Base-by-base conservation (phyloP, 768 basidiomycete genomes). In the Mycena crocata region DNA sequence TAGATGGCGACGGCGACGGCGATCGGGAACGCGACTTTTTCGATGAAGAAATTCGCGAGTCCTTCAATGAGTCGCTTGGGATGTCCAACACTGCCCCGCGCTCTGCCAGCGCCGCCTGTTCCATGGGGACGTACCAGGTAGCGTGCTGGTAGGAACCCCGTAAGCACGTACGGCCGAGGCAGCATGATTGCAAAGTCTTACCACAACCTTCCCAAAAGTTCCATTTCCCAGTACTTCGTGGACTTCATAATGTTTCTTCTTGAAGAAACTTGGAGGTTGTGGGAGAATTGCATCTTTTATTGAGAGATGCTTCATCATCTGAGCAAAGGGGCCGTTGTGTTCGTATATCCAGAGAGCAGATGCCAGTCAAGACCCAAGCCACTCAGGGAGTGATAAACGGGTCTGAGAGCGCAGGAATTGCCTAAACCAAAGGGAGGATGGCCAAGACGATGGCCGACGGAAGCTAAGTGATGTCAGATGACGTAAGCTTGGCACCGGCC, bases 141-240 rank as follows among this genome's bases (percentile, higher is more conserved):
- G 92, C 91, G 76, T 81, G 83, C 92, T 93, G 42, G n/a, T n/a
- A n/a, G n/a, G n/a, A n/a, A n/a, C n/a, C n/a, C n/a, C n/a, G n/a
- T n/a, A n/a, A 8, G 9, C 21, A 8, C 44, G 23, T 6, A 10
- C n/a, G 40, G 40, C 10, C 44, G 21, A 42, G 9, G n/a, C 15
- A 42, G 40, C 7, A 6, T 6, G 23, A 6, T 23, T 6, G 44
- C 21, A 21, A 9, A 35, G 13, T n/a, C 51, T n/a, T 24, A 93
- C 92, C 77, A 95, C 85, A 51, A 98, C 97, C 76, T 94, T 94
- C 28, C 96, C 96, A 79, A 97, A 98, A 0, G 94, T 90, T 4
- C 96, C 96, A 17, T 85, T 85, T 6, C 96, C 96, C 5, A 96
- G 82, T 5, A 89, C 83, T 31, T 90, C 85, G 64, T 92, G 88